These are phyloP conservation scores for Stemphylium lycopersici DNA, from an alignment of 2,329 filamentous ascomycete genomes.

Conservation along the genomic window DNA sequence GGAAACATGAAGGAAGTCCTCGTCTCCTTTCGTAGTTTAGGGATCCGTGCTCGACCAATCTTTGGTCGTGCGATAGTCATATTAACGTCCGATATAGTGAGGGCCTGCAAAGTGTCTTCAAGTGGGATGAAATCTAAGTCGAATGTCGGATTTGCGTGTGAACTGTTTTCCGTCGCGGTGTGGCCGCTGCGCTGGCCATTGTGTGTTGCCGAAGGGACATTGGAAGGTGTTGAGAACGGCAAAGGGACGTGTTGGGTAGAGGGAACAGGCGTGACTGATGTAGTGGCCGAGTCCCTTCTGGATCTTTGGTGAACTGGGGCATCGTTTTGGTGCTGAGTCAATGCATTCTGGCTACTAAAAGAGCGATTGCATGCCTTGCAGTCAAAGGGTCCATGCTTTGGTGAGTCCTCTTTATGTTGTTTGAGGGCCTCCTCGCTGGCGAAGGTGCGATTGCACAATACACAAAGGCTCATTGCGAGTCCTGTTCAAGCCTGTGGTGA, in stretches of 20 bases:
- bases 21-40: not conserved
- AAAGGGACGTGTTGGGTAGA: not conserved
- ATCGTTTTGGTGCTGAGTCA: constrained; percentile 7
- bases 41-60: not conserved
- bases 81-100: not conserved
- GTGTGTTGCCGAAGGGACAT: not conserved
- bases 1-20: constrained; percentile 11
- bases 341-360: constrained; percentile 3
- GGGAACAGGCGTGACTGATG: not conserved
- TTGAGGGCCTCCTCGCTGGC: too few relatives aligned
- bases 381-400: not conserved
- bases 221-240: not conserved
- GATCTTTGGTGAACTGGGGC: constrained; percentile 4
- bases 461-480: not conserved
- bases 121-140: not conserved
- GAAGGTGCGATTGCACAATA: constrained; percentile 1
- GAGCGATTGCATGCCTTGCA: constrained; percentile 7
- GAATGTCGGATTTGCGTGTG: not conserved
- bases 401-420: too few relatives aligned
- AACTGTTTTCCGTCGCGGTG: not conserved
- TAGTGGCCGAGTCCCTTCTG: not conserved
- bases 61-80: not conserved
- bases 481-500: not conserved
- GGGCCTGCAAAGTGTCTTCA: not conserved
- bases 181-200: not conserved